These are phyloP conservation scores for Pseudotulostoma volvatum DNA, from an alignment of 495 filamentous ascomycete species.

Conservation along the genomic window DNA sequence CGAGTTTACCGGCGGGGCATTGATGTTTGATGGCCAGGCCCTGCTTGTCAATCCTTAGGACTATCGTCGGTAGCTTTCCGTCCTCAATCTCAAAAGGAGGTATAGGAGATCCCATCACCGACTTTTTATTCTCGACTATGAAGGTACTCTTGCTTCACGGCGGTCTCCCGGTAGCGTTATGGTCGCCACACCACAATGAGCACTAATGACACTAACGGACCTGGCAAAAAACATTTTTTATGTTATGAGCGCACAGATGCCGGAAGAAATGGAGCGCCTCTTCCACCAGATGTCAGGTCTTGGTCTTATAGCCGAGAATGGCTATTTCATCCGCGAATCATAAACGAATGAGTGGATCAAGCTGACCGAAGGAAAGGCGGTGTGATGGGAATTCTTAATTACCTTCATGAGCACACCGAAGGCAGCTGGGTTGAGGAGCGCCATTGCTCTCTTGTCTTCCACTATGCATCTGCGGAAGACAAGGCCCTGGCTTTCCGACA, in stretches of 20 bases:
- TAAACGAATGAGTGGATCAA: conserved; percentile 52
- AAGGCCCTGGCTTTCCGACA: conserved; percentile 51
- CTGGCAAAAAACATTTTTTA: conserved; percentile 72
- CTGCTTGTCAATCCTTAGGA: conserved; percentile 86
- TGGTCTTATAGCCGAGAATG: conserved; percentile 83
- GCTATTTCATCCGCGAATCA: conserved; percentile 66
- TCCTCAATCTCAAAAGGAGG: conserved; percentile 39
- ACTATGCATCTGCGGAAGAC: conserved; percentile 71
- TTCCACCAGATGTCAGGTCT: conserved; percentile 65
- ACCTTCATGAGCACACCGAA: conserved; percentile 76
- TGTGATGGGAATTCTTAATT: conserved; percentile 59
- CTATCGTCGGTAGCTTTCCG: conserved; percentile 61
- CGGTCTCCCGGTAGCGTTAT: conserved; percentile 65
- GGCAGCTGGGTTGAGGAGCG: conserved; percentile 75
- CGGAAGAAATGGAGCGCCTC: conserved; percentile 71
- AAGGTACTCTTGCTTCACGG: conserved; percentile 77
- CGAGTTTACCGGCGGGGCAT: conserved; percentile 83
- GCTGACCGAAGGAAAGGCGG: conserved; percentile 49
- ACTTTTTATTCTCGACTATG: conserved; percentile 80
- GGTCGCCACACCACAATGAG: conserved; percentile 66
- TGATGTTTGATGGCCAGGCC: conserved; percentile 50
- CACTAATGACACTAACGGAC: conserved; percentile 63
- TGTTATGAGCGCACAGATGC: conserved; percentile 73
- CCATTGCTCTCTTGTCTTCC: conserved; percentile 74
- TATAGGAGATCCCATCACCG: conserved; percentile 49